Percentiles rank a stretch among this genome's conserved stretches.
phyloP scores from a whole-genome alignment of 305 asterid genomes.

The Ajuga reptans region DNA sequence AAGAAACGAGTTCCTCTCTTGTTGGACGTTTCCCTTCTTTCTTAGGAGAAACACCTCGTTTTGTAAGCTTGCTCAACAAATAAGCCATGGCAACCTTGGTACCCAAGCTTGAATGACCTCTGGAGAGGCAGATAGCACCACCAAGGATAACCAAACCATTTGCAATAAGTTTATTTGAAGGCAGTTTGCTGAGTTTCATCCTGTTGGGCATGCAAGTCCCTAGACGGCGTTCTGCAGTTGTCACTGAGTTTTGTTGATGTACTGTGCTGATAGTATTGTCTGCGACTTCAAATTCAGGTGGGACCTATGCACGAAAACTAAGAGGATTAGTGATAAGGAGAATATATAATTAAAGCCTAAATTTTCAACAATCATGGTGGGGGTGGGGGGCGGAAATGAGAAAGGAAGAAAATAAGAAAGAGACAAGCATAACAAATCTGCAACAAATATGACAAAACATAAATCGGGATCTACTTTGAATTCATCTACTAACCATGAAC shows the following conservation, averaged over 20 bases:
- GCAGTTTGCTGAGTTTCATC: constrained; percentile 35
- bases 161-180: constrained; percentile 45
- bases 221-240: constrained; percentile 7
- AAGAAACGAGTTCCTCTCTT: background rate
- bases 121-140: constrained; percentile 65
- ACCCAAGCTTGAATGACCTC: constrained; percentile 67
- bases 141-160: constrained; percentile 62
- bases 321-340: background rate
- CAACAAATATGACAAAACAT: background rate
- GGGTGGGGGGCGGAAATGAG: background rate
- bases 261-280: constrained; percentile 19
- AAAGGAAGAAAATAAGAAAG: background rate
- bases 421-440: background rate
- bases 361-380: background rate
- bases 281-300: constrained; percentile 45
- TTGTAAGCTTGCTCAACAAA: constrained; percentile 57
- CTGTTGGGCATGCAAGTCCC: constrained; percentile 28
- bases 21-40: constrained; percentile 21
- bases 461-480: background rate
- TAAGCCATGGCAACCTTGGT: constrained; percentile 80
- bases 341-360: background rate
- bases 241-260: constrained; percentile 27
- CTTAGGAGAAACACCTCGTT: constrained; percentile 29
- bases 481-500: background rate
- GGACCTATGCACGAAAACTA: constrained; percentile 38